These are phyloP conservation scores for Sporisorium exsertum DNA, from an alignment of 1,284 basidiomycete genomes.

Conservation along the genomic window DNA sequence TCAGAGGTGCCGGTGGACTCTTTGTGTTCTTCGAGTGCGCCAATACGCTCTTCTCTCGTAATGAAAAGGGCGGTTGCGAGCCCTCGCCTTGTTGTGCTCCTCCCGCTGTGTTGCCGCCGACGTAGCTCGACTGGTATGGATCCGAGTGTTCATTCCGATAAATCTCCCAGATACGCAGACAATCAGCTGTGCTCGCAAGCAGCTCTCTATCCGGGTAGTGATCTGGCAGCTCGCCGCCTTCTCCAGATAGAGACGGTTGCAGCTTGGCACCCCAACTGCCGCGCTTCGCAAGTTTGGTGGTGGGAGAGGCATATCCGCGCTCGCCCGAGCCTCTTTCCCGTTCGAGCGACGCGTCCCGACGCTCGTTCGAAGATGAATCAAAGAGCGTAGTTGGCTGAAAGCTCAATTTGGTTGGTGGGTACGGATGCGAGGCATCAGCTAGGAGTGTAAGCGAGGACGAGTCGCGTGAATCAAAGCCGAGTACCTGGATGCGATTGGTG, in stretches of 20 bases:
- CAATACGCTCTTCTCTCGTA: slow-evolving; percentile 66
- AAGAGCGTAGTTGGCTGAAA: slow-evolving; percentile 65
- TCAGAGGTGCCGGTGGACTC: slow-evolving; percentile 66
- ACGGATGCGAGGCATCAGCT: slow-evolving; percentile 66
- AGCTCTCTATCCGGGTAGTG: slow-evolving; percentile 65
- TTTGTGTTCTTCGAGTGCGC: slow-evolving; percentile 65
- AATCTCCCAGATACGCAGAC: slow-evolving; percentile 67
- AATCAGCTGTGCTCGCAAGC: slow-evolving; percentile 67
- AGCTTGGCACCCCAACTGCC: slow-evolving; percentile 57
- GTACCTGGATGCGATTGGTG: slow-evolving; percentile 66
- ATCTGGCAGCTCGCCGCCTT: slow-evolving; percentile 33
- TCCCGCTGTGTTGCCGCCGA: slow-evolving; percentile 37
- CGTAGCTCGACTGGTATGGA: slow-evolving; percentile 48
- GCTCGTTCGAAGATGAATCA: slow-evolving; percentile 42
- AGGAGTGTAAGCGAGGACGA: slow-evolving; percentile 51
- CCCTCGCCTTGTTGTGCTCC: slow-evolving; percentile 17
- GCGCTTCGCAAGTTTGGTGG: slow-evolving; percentile 52
- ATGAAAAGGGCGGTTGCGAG: slow-evolving; percentile 45
- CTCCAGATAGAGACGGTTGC: slow-evolving; percentile 14
- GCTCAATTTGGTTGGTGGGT: slow-evolving; percentile 66
- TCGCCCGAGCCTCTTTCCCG: slow-evolving; percentile 39
- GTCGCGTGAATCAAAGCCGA: slow-evolving; percentile 55
- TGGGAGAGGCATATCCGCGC: slow-evolving; percentile 51
- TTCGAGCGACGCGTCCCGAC: slow-evolving; percentile 35
- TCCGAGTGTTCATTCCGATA: slow-evolving; percentile 55